Base-by-base conservation (phyloP, 2,329 filamentous ascomycete genomes). In the Elsinoe batatas region DNA sequence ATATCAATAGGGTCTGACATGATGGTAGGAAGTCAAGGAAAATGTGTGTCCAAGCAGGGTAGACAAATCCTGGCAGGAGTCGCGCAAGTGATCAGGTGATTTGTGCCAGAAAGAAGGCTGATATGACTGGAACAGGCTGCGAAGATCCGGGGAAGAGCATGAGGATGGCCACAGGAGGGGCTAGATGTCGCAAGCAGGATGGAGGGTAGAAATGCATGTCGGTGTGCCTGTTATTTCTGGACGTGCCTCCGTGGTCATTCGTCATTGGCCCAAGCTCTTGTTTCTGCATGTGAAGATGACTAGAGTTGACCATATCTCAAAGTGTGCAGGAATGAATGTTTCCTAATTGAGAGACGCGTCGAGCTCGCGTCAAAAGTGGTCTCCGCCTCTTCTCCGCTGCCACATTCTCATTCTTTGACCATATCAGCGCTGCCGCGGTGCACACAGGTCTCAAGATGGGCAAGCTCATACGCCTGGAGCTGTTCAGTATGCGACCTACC, bases 401-500 rank as follows among this genome's bases (percentile, higher is more conserved):
- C 17, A 18, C 33, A 37, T n/a, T 20, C n/a, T n/a, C n/a, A n/a
- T n/a, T n/a, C n/a, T n/a, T 35, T 22, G 12, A n/a, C 47, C n/a
- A 38, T 26, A 51, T 17, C 15, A 38, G 26, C 26, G 30, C 47
- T 11, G 11, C 3, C 3, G 20, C n/a, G 3, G 3, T 18, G 46
- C 30, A 3, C 53, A 43, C 7, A 18, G 17, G 57, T 47, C 59
- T 70, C 74, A 84, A 70, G 61, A 97, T 98, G 93, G 91, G 91
- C 63, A 97, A 97, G 74, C 85, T 98, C 66, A 88, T 95, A 67
- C 85, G 90, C 60, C 83, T 98, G 53, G 91, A 97, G 78, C 79
- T 98, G 60, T 95, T 87, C 76, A 96, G 89, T 93, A 77, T 62
- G 84, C 76, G 4, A 5, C 17, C 13, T 8, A 17, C 15, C 13